These are phyloP conservation scores for Backusella circina DNA, from an alignment of 192 early-diverging fungal species.

Conservation along the genomic window DNA sequence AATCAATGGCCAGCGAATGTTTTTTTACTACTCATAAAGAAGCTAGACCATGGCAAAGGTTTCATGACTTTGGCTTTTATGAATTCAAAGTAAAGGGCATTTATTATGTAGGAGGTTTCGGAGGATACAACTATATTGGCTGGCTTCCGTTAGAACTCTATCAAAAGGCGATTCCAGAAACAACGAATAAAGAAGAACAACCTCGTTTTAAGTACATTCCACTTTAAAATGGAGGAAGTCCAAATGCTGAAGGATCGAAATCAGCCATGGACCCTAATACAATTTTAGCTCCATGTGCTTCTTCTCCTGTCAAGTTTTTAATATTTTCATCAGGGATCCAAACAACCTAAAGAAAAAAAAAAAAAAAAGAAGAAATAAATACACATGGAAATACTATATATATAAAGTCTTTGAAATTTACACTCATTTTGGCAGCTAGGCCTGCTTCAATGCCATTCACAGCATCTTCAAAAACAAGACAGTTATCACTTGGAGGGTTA, in stretches of 20 bases:
- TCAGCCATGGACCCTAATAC: slow-evolving; percentile 58
- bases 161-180: slow-evolving; percentile 18
- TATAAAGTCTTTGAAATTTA: slow-evolving; percentile 16
- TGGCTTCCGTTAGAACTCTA: slow-evolving; percentile 43
- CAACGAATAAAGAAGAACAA: neutral
- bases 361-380: neutral
- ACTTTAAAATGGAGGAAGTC: neutral
- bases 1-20: slow-evolving; percentile 33
- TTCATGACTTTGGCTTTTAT: slow-evolving; percentile 51
- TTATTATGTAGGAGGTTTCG: slow-evolving; percentile 55
- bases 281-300: slow-evolving; percentile 49
- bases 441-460: slow-evolving; percentile 80
- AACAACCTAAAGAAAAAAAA: slow-evolving; percentile 45
- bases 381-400: neutral
- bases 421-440: slow-evolving; percentile 75
- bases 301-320: slow-evolving; percentile 35
- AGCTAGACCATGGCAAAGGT: slow-evolving; percentile 33
- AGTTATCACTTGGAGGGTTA: slow-evolving; percentile 43
- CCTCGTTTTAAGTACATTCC: neutral
- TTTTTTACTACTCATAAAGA: slow-evolving; percentile 40
- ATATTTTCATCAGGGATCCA: slow-evolving; percentile 86
- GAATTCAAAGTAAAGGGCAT: slow-evolving; percentile 34
- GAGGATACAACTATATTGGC: slow-evolving; percentile 50
- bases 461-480: slow-evolving; percentile 95
- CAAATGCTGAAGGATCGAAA: slow-evolving; percentile 53